phyloP scores from a whole-genome alignment of 2,329 filamentous ascomycete genomes.

The Trichoderma atroviride region DNA sequence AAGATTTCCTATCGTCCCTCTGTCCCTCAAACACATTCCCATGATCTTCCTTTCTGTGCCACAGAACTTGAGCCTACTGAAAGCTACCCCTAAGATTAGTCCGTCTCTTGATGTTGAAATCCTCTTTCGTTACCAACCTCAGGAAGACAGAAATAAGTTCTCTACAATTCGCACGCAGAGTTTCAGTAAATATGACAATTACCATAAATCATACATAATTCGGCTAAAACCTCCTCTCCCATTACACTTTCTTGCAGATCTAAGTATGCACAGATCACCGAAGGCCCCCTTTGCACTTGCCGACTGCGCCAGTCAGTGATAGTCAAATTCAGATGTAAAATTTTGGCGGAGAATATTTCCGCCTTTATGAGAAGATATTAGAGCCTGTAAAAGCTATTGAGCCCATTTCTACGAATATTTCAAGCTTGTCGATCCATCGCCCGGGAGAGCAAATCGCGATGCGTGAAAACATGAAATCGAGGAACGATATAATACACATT shows the following conservation, averaged over 20 bases:
- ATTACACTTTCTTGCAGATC: neutral
- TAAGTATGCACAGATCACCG: neutral
- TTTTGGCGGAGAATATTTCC: accelerated
- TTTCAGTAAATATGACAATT: no score
- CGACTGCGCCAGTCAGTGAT: neutral
- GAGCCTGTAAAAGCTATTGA: no score
- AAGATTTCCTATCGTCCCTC: no score
- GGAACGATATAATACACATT: no score
- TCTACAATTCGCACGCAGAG: no score
- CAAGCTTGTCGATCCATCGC: no score
- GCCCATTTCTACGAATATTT: no score
- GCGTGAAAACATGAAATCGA: no score
- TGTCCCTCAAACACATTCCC: no score
- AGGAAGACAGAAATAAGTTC: no score
- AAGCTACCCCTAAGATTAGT: neutral
- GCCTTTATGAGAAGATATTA: no score
- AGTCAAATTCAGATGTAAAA: neutral
- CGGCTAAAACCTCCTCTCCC: neutral
- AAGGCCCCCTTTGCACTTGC: neutral
- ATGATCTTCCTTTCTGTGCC: neutral
- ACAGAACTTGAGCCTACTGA: neutral
- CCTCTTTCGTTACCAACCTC: neutral
- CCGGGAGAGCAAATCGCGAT: no score
- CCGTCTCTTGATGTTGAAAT: neutral
- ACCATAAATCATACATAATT: neutral